phyloP scores from a whole-genome alignment of 805 yeast species.

The Ogataea pini region DNA sequence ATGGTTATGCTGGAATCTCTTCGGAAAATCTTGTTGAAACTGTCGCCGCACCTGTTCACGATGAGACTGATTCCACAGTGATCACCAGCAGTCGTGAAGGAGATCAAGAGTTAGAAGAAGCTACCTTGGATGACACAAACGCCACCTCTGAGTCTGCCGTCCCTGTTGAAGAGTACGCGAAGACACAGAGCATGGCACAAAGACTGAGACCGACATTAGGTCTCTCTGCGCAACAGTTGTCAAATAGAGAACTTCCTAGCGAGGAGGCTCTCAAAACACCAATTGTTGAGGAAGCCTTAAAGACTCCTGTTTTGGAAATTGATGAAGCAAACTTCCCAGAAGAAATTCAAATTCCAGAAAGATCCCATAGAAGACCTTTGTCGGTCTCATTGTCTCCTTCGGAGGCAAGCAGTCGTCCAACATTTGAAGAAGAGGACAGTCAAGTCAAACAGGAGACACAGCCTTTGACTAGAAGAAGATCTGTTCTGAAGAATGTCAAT shows the following conservation, averaged over 20 bases:
- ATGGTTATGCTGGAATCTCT: conserved; percentile 11
- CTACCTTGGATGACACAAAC: conserved; percentile 6
- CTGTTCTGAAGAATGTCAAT: conserved; percentile 47
- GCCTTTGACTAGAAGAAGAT: conserved; percentile 35
- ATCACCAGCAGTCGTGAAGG: conserved; percentile 12
- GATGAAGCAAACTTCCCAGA: not conserved
- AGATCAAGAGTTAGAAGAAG: conserved; percentile 6
- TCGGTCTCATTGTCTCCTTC: conserved; percentile 13
- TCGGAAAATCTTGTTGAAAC: conserved; percentile 1
- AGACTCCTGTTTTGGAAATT: conserved; percentile 19
- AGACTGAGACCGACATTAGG: conserved; percentile 44
- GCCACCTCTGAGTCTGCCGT: conserved; percentile 8
- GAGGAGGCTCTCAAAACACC: conserved; percentile 5
- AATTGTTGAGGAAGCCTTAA: conserved; percentile 25
- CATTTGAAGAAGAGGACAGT: conserved; percentile 2
- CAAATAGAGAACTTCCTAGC: conserved; percentile 11
- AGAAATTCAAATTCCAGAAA: conserved; percentile 33
- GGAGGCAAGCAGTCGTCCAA: not conserved
- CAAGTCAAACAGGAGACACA: not conserved
- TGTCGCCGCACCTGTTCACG: conserved; percentile 2
- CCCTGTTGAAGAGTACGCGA: conserved; percentile 11
- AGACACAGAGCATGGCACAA: conserved; percentile 44
- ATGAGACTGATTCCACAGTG: conserved; percentile 15
- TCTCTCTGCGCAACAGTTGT: conserved; percentile 22
- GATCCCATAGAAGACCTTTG: conserved; percentile 34